phyloP scores from a whole-genome alignment of 2,329 filamentous ascomycete genomes.

The Neocucurbitaria cava region DNA sequence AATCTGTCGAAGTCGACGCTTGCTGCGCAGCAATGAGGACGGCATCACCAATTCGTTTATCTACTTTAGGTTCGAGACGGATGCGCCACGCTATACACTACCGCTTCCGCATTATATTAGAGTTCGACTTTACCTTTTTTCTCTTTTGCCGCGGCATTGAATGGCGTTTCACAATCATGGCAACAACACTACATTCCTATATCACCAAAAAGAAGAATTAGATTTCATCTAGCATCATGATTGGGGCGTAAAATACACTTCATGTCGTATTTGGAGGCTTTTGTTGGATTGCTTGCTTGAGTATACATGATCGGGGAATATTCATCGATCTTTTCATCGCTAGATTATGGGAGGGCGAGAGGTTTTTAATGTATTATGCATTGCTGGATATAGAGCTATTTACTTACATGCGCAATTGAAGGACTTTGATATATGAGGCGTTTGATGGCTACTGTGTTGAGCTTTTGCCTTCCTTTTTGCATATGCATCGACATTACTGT shows the following conservation, averaged over 20 bases:
- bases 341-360: not conserved
- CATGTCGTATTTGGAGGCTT: not conserved
- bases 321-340: not conserved
- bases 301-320: not conserved
- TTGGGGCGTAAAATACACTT: not conserved
- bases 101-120: too few species aligned
- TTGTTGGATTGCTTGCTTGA: not conserved
- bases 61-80: not conserved
- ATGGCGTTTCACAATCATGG: too few species aligned
- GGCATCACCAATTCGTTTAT: not conserved
- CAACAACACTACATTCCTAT: not conserved
- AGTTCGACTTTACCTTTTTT: too few species aligned
- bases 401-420: too few species aligned
- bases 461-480: too few species aligned
- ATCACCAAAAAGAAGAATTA: not conserved
- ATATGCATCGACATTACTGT: too few species aligned
- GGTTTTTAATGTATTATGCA: not conserved
- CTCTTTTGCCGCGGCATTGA: too few species aligned
- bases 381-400: not conserved
- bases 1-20: conserved; percentile 18
- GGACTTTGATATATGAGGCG: too few species aligned
- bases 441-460: too few species aligned
- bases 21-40: conserved; percentile 2
- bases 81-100: not conserved
- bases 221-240: not conserved